phyloP scores from a whole-genome alignment of 345 rosid species.

The Draba incana region DNA sequence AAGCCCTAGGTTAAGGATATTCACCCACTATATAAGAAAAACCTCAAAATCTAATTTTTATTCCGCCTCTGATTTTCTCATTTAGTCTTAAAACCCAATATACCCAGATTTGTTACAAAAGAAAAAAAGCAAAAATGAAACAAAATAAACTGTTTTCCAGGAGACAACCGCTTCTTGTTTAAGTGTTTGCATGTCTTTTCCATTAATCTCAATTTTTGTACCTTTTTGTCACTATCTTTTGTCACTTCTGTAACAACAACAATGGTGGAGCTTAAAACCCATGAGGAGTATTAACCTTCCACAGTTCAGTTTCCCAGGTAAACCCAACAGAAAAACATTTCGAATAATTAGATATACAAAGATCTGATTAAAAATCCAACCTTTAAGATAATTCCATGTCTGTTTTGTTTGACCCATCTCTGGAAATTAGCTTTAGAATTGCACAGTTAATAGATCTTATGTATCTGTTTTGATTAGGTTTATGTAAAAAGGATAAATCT shows the following conservation, averaged over 20 bases:
- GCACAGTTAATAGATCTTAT: conserved; percentile 3
- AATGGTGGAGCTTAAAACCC: conserved; percentile 37
- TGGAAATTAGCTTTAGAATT: not conserved
- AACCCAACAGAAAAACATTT: conserved; percentile 12
- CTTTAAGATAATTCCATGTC: conserved; percentile 1
- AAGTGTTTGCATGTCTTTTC: conserved; percentile 40
- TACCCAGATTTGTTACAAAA: conserved; percentile 22
- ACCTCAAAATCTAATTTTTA: not conserved
- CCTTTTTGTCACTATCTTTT: conserved; percentile 21
- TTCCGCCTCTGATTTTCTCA: not conserved
- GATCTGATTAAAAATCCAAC: conserved; percentile 4
- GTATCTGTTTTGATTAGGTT: conserved; percentile 10
- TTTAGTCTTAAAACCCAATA: not conserved
- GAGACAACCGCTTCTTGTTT: conserved; percentile 10
- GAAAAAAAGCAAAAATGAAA: not conserved
- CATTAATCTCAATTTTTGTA: conserved; percentile 22
- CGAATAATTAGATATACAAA: conserved; percentile 7
- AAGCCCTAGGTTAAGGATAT: conserved; percentile 12
- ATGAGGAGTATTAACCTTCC: conserved; percentile 6
- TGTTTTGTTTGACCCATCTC: conserved; percentile 25
- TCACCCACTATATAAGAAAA: not conserved
- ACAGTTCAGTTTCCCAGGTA: conserved; percentile 25
- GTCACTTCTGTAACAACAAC: conserved; percentile 36
- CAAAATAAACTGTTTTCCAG: not conserved
- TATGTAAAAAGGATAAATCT: conserved; percentile 12